Conservation (phyloP, 306 rosid genomes). For the Rubus idaeus region DNA sequence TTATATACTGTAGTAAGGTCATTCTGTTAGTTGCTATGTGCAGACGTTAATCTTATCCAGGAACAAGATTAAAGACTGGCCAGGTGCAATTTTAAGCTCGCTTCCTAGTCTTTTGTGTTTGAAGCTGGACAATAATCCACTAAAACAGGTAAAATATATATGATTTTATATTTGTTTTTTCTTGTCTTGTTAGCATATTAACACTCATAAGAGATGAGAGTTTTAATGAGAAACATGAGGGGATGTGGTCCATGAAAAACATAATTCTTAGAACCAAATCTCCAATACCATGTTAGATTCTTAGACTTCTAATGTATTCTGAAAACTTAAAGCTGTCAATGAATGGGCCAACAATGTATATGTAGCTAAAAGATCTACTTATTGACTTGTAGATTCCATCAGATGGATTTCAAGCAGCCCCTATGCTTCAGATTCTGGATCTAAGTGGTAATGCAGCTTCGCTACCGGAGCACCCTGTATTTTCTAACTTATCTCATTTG, state of each 20-base stretch:
- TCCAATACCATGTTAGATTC: not conserved
- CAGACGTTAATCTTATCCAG: conserved; percentile 79
- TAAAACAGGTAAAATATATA: conserved; percentile 54
- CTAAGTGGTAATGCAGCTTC: conserved; percentile 71
- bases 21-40: conserved; percentile 10
- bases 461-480: conserved; percentile 55
- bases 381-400: conserved; percentile 64
- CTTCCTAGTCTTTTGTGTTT: conserved; percentile 67
- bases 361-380: conserved; percentile 18
- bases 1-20: not conserved
- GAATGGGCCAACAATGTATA: not conserved
- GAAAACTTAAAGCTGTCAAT: not conserved
- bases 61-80: conserved; percentile 89
- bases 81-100: conserved; percentile 64
- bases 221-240: not conserved
- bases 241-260: not conserved
- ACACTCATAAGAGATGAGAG: not conserved
- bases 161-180: not conserved
- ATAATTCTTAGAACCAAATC: not conserved
- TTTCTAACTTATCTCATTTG: conserved; percentile 65
- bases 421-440: conserved; percentile 76
- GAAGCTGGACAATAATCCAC: conserved; percentile 84
- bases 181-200: not conserved
- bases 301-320: not conserved
- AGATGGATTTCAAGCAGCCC: conserved; percentile 69